These are phyloP conservation scores for Gracilaria domingensis DNA, from an alignment of 23 red algal genomes.

Conservation along the genomic window DNA sequence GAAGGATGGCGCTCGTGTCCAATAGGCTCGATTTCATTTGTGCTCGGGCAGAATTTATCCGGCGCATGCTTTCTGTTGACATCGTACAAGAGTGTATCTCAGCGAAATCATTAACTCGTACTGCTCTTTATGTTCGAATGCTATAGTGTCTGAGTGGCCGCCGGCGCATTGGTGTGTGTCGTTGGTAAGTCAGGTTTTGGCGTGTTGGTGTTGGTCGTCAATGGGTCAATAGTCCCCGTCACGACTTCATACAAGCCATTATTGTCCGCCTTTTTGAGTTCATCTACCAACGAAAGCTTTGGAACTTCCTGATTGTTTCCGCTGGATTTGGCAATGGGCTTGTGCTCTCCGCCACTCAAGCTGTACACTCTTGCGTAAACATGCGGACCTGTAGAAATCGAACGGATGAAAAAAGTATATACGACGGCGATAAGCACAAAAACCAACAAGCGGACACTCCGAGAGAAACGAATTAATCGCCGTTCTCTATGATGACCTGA, in stretches of 20 bases:
- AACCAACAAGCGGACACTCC: background rate
- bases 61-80: background rate
- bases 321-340: background rate
- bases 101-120: background rate
- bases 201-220: background rate
- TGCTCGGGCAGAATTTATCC: no score
- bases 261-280: background rate
- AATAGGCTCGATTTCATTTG: no score
- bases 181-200: no score
- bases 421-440: background rate
- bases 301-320: background rate
- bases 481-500: background rate
- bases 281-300: background rate
- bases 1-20: no score
- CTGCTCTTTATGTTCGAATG: no score
- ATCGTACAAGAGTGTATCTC: background rate
- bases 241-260: background rate
- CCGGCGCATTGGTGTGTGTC: constrained; percentile 22
- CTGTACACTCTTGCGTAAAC: background rate
- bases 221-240: constrained; percentile 8
- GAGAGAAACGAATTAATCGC: background rate
- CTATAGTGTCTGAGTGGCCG: background rate
- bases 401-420: background rate
- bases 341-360: background rate
- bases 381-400: background rate